Evolutionary conservation across 306 rosid genomes (phyloP).

Genomic region (Cicer bijugum): DNA sequence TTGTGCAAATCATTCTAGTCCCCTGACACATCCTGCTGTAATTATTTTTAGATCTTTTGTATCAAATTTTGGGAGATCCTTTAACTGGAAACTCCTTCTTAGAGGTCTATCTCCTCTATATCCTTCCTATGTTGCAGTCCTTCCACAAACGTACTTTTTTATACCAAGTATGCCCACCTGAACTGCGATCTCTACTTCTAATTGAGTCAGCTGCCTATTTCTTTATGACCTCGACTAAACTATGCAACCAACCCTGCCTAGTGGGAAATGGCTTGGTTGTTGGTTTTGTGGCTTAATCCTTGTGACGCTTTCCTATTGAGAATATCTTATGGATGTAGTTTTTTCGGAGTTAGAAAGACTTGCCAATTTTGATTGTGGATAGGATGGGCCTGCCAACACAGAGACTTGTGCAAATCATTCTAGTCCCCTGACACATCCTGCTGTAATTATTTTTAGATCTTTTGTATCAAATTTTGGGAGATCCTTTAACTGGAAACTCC

Average conservation of each 20-base stretch:
- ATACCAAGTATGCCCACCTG: background rate
- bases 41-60: background rate
- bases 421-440: background rate
- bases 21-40: background rate
- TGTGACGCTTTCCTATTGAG: background rate
- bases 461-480: background rate
- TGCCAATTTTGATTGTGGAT: background rate
- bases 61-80: background rate
- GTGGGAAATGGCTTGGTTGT: background rate
- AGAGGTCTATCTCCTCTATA: background rate
- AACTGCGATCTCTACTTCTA: background rate
- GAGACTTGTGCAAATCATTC: background rate
- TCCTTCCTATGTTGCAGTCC: background rate
- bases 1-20: background rate
- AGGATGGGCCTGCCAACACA: background rate
- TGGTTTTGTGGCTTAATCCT: background rate
- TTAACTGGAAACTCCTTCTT: background rate
- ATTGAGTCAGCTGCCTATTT: background rate
- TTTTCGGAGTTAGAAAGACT: background rate
- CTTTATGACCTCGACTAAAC: background rate
- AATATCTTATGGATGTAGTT: conserved; percentile 1
- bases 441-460: conserved; percentile 10
- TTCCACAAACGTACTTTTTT: background rate
- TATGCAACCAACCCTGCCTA: background rate
- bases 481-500: background rate